Percentiles rank a stretch among this genome's conserved stretches.
Conservation (phyloP, 108 stramenopile genomes). For the Discostella stelligeroides region DNA sequence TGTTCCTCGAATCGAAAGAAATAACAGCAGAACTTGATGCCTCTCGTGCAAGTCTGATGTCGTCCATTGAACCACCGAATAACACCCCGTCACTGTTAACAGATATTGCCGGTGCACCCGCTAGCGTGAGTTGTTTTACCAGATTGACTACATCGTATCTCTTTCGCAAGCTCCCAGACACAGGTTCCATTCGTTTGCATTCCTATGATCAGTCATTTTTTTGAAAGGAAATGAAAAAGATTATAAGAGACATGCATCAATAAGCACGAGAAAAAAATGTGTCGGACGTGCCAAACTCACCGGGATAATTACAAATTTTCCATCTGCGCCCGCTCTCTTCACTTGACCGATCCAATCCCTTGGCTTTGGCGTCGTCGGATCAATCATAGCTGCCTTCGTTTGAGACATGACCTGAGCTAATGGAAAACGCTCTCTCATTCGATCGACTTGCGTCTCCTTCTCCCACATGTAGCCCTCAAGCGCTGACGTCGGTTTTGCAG, state of each 20-base stretch:
- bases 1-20: conserved; percentile 48
- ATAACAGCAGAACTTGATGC: conserved; percentile 56
- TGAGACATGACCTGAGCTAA: conserved; percentile 77
- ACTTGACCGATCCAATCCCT: conserved; percentile 81
- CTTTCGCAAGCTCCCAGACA: conserved; percentile 74
- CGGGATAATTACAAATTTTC: conserved; percentile 78
- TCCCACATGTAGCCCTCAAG: conserved; percentile 92
- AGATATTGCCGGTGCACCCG: conserved; percentile 63
- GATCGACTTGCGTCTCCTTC: conserved; percentile 88
- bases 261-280: too few species aligned
- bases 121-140: conserved; percentile 55
- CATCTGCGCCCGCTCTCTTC: conserved; percentile 49
- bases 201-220: too few species aligned
- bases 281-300: too few species aligned
- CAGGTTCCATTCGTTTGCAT: conserved; percentile 82
- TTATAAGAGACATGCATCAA: too few species aligned
- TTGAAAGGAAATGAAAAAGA: too few species aligned
- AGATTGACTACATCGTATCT: conserved; percentile 76
- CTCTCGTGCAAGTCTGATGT: conserved; percentile 65
- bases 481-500: conserved; percentile 67
- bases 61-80: conserved; percentile 82
- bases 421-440: conserved; percentile 79
- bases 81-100: conserved; percentile 84
- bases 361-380: conserved; percentile 71
- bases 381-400: conserved; percentile 55